A percentile compares a stretch with the other conserved stretches of the same genome.
Evolutionary conservation across 495 filamentous ascomycete species (phyloP).

Genomic region (Neurospora sp.): DNA sequence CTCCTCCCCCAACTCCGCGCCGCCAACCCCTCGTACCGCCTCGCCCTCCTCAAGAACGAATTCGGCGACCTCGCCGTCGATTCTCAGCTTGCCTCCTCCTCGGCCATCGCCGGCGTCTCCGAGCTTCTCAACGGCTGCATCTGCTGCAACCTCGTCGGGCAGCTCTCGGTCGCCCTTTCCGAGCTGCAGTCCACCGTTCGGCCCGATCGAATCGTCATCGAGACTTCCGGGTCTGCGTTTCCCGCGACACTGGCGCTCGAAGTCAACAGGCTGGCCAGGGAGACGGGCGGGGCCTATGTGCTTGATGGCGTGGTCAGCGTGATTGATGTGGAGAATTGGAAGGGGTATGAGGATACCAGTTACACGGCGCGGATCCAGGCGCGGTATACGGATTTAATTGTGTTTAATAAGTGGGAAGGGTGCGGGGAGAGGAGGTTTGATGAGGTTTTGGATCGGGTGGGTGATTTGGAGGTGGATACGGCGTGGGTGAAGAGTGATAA

Average conservation of each 20-base stretch:
- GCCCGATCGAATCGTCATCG: slow-evolving; percentile 84
- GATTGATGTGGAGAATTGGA: slow-evolving; percentile 96
- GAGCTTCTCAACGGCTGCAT: slow-evolving; percentile 95
- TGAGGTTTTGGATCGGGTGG: slow-evolving; percentile 69
- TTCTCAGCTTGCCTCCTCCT: slow-evolving; percentile 72
- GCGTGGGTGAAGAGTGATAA: slow-evolving; percentile 71
- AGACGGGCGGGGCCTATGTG: slow-evolving; percentile 52
- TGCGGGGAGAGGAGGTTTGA: slow-evolving; percentile 65
- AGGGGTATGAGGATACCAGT: slow-evolving; percentile 84
- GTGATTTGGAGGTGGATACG: slow-evolving; percentile 72
- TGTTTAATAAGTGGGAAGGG: slow-evolving; percentile 93
- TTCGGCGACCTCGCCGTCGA: slow-evolving; percentile 93
- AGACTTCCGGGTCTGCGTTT: slow-evolving; percentile 83
- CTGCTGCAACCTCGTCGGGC: slow-evolving; percentile 95
- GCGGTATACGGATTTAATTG: slow-evolving; percentile 80
- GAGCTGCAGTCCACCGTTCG: slow-evolving; percentile 48
- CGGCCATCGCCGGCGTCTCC: slow-evolving; percentile 76
- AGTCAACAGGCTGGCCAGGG: slow-evolving; percentile 67
- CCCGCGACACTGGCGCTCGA: slow-evolving; percentile 87
- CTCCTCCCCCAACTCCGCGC: slow-evolving; percentile 75
- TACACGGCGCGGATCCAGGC: slow-evolving; percentile 84
- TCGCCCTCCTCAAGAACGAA: slow-evolving; percentile 97
- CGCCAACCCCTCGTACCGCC: slow-evolving; percentile 54
- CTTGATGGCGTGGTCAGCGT: slow-evolving; percentile 89
- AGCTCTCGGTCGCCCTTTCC: slow-evolving; percentile 67